Conservation (phyloP, 805 yeast species). For the Ogataea naganishii region DNA sequence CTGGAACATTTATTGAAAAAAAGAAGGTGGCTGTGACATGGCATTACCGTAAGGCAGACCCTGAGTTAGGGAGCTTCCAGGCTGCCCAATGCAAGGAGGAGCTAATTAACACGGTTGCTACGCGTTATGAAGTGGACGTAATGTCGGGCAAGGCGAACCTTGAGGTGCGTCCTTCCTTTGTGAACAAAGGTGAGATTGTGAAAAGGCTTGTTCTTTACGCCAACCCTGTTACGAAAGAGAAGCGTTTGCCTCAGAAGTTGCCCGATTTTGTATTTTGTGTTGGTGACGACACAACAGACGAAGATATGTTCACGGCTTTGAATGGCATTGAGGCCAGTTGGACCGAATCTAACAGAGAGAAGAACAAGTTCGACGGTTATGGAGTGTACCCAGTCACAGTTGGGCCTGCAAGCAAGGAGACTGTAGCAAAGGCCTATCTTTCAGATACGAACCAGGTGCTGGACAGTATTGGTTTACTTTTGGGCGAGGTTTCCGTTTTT, state of each 20-base stretch:
- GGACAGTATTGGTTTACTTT: slow-evolving; percentile 71
- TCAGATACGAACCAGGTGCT: slow-evolving; percentile 78
- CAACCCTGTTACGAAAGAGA: slow-evolving; percentile 36
- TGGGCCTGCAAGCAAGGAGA: slow-evolving; percentile 83
- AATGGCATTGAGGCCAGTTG: slow-evolving; percentile 50
- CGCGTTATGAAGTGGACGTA: slow-evolving; percentile 76
- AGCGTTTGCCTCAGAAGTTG: slow-evolving; percentile 27
- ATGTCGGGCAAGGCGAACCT: slow-evolving; percentile 97
- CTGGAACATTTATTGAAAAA: slow-evolving; percentile 78
- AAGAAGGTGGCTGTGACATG: slow-evolving; percentile 94
- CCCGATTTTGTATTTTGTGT: slow-evolving; percentile 85
- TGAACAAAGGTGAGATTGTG: slow-evolving; percentile 95
- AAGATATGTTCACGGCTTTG: slow-evolving; percentile 88
- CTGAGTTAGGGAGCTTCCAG: slow-evolving; percentile 84
- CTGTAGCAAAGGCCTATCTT: slow-evolving; percentile 79
- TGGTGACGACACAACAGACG: slow-evolving; percentile 97
- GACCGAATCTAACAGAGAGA: slow-evolving; percentile 32
- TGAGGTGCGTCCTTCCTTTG: slow-evolving; percentile 92
- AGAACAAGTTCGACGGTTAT: slow-evolving; percentile 40
- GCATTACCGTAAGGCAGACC: slow-evolving; percentile 95
- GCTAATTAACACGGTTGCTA: slow-evolving; percentile 49
- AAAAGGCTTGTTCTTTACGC: slow-evolving; percentile 60
- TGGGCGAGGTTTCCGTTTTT: slow-evolving; percentile 72
- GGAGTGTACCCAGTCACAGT: slow-evolving; percentile 83
- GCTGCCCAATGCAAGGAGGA: slow-evolving; percentile 66